Conservation (phyloP, 495 filamentous ascomycete genomes). For the Sabuloglossum arenarium region DNA sequence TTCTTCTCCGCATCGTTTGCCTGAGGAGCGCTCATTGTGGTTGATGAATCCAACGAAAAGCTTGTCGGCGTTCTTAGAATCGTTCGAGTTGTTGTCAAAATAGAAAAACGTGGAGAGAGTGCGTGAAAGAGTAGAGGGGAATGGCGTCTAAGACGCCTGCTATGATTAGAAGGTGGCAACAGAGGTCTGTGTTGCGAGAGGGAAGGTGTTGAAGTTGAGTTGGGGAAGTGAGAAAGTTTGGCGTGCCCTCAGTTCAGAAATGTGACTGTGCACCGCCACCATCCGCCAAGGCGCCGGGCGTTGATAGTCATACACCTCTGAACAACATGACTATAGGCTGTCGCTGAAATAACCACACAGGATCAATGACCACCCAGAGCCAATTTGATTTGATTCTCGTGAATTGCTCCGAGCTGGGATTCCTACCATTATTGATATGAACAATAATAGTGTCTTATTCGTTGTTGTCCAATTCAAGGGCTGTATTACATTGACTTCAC, state of each 20-base stretch:
- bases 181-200: neutral
- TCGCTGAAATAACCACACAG: too few relatives aligned
- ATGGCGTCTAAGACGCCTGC: neutral
- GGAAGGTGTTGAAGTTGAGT: neutral
- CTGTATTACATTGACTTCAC: too few relatives aligned
- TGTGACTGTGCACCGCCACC: neutral
- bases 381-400: too few relatives aligned
- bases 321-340: too few relatives aligned
- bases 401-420: too few relatives aligned
- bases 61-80: neutral
- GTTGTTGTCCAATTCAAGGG: too few relatives aligned
- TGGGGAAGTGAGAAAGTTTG: neutral
- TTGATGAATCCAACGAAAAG: neutral
- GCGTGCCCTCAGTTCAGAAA: neutral
- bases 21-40: conserved; percentile 24
- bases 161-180: neutral
- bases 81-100: neutral
- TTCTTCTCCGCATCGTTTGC: conserved; percentile 95
- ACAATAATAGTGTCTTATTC: too few relatives aligned
- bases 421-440: too few relatives aligned
- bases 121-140: neutral
- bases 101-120: neutral
- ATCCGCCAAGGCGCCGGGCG: neutral
- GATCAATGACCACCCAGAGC: too few relatives aligned
- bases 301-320: neutral